These are phyloP conservation scores for Reticulascus tulasneorum DNA, from an alignment of 2,329 filamentous ascomycete genomes.

Conservation along the genomic window DNA sequence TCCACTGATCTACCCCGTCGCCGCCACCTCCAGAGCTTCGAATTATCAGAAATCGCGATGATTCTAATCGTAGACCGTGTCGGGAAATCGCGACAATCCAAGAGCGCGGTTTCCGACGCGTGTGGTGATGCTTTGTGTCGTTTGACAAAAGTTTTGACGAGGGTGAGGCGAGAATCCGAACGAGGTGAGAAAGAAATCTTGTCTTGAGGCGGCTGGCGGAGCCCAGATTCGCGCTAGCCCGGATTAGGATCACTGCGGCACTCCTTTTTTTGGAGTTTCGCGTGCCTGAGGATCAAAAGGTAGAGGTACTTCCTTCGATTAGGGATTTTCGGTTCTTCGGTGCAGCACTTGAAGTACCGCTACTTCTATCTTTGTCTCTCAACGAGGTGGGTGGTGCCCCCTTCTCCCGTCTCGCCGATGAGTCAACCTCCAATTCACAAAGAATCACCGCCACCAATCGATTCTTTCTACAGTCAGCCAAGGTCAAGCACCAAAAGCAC, in stretches of 20 bases:
- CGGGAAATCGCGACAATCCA: constrained; percentile 25
- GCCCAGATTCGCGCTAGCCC: constrained; percentile 28
- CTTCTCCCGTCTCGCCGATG: too few relatives aligned
- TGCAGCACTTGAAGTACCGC: too few relatives aligned
- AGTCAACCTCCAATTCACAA: too few relatives aligned
- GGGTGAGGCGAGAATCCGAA: constrained; percentile 35
- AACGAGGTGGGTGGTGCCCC: too few relatives aligned
- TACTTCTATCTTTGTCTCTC: too few relatives aligned
- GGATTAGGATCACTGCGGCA: constrained; percentile 17
- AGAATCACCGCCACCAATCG: too few relatives aligned
- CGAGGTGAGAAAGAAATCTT: constrained; percentile 40
- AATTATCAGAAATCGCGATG: constrained; percentile 32
- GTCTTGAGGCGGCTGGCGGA: constrained; percentile 34
- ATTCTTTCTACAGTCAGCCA: too few relatives aligned
- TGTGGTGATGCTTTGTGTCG: constrained; percentile 40
- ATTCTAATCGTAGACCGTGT: constrained; percentile 29
- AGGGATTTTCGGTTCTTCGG: too few relatives aligned
- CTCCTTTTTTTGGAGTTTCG: constrained; percentile 18
- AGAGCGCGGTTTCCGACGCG: constrained; percentile 48
- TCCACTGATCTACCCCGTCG: constrained; percentile 41
- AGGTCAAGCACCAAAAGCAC: too few relatives aligned
- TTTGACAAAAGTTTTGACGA: constrained; percentile 23
- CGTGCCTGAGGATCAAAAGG: constrained; percentile 4
- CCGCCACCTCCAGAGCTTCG: constrained; percentile 30
- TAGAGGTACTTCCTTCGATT: too few relatives aligned